Percentiles rank a stretch among this genome's conserved stretches.
phyloP scores from a whole-genome alignment of 2,329 filamentous ascomycete species.

The Paracamarosporium sp. region DNA sequence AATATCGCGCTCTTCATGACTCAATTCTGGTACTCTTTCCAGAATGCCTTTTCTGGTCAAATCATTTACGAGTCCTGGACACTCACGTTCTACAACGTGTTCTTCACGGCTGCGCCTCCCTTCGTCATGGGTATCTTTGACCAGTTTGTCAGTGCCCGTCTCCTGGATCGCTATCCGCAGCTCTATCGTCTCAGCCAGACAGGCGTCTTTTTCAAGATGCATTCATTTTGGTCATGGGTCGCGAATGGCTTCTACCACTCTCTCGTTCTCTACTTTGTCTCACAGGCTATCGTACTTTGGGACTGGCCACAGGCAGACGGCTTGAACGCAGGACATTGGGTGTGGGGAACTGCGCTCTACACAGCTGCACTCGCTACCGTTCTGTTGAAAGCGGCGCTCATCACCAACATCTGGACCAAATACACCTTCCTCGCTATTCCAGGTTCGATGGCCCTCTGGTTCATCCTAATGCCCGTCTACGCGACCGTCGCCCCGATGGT shows the following conservation, averaged over 20 bases:
- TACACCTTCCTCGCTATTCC: constrained; percentile 96
- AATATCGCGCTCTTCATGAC: constrained; percentile 99
- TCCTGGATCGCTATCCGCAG: constrained; percentile 95
- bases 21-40: constrained; percentile 98
- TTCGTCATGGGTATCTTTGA: constrained; percentile 96
- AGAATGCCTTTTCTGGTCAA: constrained; percentile 96
- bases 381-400: constrained; percentile 89
- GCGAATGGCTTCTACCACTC: constrained; percentile 96
- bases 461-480: constrained; percentile 87
- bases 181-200: constrained; percentile 92
- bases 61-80: constrained; percentile 99
- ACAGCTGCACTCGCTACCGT: constrained; percentile 93
- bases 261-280: constrained; percentile 86
- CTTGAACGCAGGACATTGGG: constrained; percentile 89
- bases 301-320: constrained; percentile 83
- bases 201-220: constrained; percentile 90
- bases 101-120: constrained; percentile 93
- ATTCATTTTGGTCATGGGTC: constrained; percentile 93
- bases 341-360: constrained; percentile 96
- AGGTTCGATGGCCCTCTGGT: constrained; percentile 90
- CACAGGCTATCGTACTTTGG: constrained; percentile 79
- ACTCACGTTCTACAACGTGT: constrained; percentile 98
- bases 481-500: constrained; percentile 84
- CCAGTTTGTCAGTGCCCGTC: constrained; percentile 92
- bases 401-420: constrained; percentile 99